Conservation (phyloP, 768 basidiomycete genomes). For the Phylloporus scabripes region DNA sequence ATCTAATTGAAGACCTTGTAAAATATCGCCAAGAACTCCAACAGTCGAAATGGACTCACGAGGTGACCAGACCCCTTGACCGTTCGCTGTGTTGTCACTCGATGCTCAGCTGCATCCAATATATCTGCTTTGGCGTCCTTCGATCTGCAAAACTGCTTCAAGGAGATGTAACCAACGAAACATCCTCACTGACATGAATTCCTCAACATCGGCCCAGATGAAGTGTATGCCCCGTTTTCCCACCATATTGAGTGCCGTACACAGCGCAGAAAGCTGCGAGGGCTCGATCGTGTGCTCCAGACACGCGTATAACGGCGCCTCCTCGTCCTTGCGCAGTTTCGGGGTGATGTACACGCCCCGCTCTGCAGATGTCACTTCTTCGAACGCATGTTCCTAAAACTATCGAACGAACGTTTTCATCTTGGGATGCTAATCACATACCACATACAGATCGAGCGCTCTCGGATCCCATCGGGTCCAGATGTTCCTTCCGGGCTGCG, state of each 20-base stretch:
- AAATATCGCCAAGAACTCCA: not conserved
- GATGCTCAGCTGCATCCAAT: slow-evolving; percentile 23
- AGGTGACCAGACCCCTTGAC: slow-evolving; percentile 29
- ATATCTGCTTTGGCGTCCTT: slow-evolving; percentile 24
- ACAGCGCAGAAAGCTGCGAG: slow-evolving; percentile 17
- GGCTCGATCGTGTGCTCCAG: slow-evolving; percentile 24
- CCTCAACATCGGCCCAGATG: slow-evolving; percentile 28
- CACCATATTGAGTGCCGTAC: slow-evolving; percentile 7
- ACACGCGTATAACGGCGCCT: slow-evolving; percentile 23
- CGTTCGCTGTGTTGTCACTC: slow-evolving; percentile 16
- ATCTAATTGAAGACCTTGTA: slow-evolving; percentile 11
- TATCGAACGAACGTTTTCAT: not conserved
- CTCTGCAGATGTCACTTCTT: slow-evolving; percentile 13
- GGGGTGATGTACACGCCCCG: slow-evolving; percentile 15
- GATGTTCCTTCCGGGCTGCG: slow-evolving; percentile 7
- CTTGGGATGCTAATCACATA: slow-evolving; percentile 1
- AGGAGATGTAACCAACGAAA: not conserved
- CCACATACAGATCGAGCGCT: slow-evolving; percentile 21
- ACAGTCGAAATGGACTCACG: slow-evolving; percentile 9
- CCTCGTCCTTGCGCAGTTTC: slow-evolving; percentile 27
- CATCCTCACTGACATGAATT: slow-evolving; percentile 23
- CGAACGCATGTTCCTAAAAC: slow-evolving; percentile 21
- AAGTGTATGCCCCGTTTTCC: slow-evolving; percentile 20
- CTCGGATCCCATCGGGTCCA: slow-evolving; percentile 25
- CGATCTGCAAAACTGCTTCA: slow-evolving; percentile 14